Base-by-base conservation (phyloP, 2,329 filamentous ascomycete species). In the Pyrenochaeta sp. region DNA sequence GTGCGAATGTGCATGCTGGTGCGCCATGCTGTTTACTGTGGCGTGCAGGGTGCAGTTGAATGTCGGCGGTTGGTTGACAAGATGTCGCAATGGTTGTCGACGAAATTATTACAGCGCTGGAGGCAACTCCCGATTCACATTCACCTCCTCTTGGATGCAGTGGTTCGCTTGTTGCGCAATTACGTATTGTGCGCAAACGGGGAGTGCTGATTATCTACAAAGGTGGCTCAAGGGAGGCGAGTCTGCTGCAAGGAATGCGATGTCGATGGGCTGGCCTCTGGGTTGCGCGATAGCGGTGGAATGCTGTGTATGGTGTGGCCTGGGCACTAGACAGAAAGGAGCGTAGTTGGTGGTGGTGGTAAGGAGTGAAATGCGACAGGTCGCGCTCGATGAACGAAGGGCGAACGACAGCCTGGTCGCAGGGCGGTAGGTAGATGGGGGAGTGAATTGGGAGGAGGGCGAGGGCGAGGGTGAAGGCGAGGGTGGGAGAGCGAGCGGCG, bases 401-500 rank as follows among this genome's bases (percentile, higher is more conserved):
- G 63, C 69, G 68, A 70, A 73, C 73, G 70, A 75, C 73, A 71
- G 71, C 73, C 72, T 60, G 73, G 72, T 68, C 71, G 72, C 68
- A 67, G 62, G 49, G 53, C 59, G 56, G 54, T 60, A 63, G 54
- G 55, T 56, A 52, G 50, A 47, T 45, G 36, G 51, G n/a, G 41
- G 58, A 53, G 47, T 52, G 58, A 56, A 62, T 51, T 54, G 60
- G 54, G 20, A 37, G 41, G 51, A 55, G 52, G 58, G 56, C 51
- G 49, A 57, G 49, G 56, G 53, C 52, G 61, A 54, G 51, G 59
- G 60, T 32, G 51, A 50, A 49, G 54, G 60, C 51, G 61, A 27
- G 23, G 23, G 23, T 27, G 23, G 9, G 56, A 23, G 40, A 59
- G 52, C 39, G 52, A 32, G 55, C 39, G 54, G 45, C 36, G 37